phyloP scores from a whole-genome alignment of 2,329 filamentous ascomycete genomes.

The Fusarium camptoceras region DNA sequence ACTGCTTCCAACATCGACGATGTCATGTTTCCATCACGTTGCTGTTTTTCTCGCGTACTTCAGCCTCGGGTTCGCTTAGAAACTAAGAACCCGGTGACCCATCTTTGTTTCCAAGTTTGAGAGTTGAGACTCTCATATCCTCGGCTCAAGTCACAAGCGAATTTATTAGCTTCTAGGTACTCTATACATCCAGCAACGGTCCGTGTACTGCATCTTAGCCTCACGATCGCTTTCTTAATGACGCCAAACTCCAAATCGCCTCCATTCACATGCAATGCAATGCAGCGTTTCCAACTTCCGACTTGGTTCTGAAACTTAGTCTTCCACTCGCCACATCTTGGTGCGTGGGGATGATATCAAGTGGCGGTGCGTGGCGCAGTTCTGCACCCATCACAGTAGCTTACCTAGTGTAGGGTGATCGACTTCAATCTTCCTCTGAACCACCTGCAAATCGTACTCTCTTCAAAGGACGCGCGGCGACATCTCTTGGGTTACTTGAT shows the following conservation, averaged over 20 bases:
- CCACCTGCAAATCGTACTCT: slow-evolving; percentile 50
- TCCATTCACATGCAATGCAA: slow-evolving; percentile 8
- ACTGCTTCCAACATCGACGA: slow-evolving; percentile 5
- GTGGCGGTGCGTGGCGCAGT: slow-evolving; percentile 30
- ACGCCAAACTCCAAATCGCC: slow-evolving; percentile 25
- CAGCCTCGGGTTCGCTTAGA: slow-evolving; percentile 12
- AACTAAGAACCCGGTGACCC: slow-evolving; percentile 6
- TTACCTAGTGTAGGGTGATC: not conserved
- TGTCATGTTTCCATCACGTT: slow-evolving; percentile 29
- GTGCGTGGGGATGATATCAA: not conserved
- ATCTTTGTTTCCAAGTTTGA: slow-evolving; percentile 12
- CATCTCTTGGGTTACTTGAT: slow-evolving; percentile 26
- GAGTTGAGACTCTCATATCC: not conserved
- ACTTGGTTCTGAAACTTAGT: slow-evolving; percentile 41
- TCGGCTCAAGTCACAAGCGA: not conserved
- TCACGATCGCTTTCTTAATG: slow-evolving; percentile 12
- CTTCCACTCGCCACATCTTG: slow-evolving; percentile 23
- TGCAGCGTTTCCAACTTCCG: slow-evolving; percentile 28
- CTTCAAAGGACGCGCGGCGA: slow-evolving; percentile 46
- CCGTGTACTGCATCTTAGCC: not conserved
- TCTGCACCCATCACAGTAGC: not conserved
- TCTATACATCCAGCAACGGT: not conserved
- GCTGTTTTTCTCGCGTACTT: not conserved
- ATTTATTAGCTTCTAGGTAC: not conserved
- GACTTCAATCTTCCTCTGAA: slow-evolving; percentile 2